Evolutionary conservation across 805 yeast species (phyloP).

Genomic region (Ogataea pignaliae): DNA sequence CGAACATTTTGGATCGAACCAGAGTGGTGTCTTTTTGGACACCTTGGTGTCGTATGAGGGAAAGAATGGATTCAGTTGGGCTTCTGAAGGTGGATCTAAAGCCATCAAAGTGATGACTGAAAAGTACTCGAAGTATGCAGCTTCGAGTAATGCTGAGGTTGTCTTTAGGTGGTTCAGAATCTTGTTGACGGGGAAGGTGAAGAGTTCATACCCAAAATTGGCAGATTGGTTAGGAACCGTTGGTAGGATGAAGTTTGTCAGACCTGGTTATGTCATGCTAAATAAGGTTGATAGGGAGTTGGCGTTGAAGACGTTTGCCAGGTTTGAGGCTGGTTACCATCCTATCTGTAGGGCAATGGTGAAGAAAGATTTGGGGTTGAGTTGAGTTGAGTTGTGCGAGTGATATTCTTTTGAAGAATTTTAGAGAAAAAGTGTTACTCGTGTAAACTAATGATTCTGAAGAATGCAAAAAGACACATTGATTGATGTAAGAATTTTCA

Average conservation of each 20-base stretch:
- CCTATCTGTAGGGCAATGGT: slow-evolving; percentile 83
- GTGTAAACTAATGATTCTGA: too few species aligned
- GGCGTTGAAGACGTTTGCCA: slow-evolving; percentile 62
- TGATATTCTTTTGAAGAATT: too few species aligned
- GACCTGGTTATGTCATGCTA: slow-evolving; percentile 76
- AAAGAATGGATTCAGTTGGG: slow-evolving; percentile 37
- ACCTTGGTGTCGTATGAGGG: slow-evolving; percentile 49
- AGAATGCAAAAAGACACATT: too few species aligned
- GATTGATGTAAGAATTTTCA: too few species aligned
- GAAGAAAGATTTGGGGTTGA: slow-evolving; percentile 67
- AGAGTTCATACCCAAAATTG: slow-evolving; percentile 43
- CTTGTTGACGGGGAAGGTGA: slow-evolving; percentile 51
- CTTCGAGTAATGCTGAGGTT: slow-evolving; percentile 74
- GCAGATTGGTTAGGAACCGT: slow-evolving; percentile 88
- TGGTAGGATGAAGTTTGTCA: slow-evolving; percentile 91
- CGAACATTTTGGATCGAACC: slow-evolving; percentile 61
- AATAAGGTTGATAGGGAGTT: slow-evolving; percentile 58
- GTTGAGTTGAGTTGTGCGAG: slow-evolving; percentile 1
- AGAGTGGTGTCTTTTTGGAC: slow-evolving; percentile 75
- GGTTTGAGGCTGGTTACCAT: slow-evolving; percentile 61
- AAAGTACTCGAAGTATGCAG: slow-evolving; percentile 37
- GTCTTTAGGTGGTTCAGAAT: slow-evolving; percentile 72
- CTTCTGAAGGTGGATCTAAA: slow-evolving; percentile 28
- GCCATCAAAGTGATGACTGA: slow-evolving; percentile 29
- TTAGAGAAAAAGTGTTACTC: too few species aligned